Evolutionary conservation across 192 early-diverging fungal species (phyloP).

Genomic region (Pilobolus umbonatus): DNA sequence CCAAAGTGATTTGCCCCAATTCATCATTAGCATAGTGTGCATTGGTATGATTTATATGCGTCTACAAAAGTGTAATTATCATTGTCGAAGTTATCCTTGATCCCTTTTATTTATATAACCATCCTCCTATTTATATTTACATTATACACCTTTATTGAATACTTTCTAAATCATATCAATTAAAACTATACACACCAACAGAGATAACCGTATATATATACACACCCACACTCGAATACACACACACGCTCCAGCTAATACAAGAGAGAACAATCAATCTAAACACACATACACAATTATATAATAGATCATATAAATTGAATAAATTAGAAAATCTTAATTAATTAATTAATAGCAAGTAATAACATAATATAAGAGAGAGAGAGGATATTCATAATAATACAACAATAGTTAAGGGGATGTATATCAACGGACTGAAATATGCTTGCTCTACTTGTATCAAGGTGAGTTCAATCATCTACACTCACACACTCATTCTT

Average conservation of each 20-base stretch:
- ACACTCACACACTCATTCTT: not conserved
- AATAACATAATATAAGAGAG: too few relatives aligned
- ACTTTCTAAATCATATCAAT: conserved; percentile 2
- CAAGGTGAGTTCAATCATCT: conserved; percentile 17
- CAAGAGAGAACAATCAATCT: too few relatives aligned
- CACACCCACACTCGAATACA: not conserved
- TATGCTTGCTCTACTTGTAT: conserved; percentile 29
- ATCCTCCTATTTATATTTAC: conserved; percentile 9
- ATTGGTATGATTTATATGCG: conserved; percentile 18
- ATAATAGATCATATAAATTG: too few relatives aligned
- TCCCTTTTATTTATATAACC: conserved; percentile 3
- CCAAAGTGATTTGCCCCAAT: too few relatives aligned
- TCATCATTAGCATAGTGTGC: too few relatives aligned
- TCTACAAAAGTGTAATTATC: conserved; percentile 17
- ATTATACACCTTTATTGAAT: not conserved
- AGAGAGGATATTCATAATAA: too few relatives aligned
- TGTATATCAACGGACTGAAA: conserved; percentile 29
- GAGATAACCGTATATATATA: not conserved
- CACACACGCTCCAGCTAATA: too few relatives aligned
- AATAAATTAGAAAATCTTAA: too few relatives aligned
- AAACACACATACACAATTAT: too few relatives aligned
- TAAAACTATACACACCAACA: not conserved
- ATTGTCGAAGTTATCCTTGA: conserved; percentile 15
- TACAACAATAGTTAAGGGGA: not conserved
- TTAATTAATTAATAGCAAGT: too few relatives aligned